These are phyloP conservation scores for Claviceps lovelessii DNA, from an alignment of 2,329 filamentous ascomycete species.

Conservation along the genomic window DNA sequence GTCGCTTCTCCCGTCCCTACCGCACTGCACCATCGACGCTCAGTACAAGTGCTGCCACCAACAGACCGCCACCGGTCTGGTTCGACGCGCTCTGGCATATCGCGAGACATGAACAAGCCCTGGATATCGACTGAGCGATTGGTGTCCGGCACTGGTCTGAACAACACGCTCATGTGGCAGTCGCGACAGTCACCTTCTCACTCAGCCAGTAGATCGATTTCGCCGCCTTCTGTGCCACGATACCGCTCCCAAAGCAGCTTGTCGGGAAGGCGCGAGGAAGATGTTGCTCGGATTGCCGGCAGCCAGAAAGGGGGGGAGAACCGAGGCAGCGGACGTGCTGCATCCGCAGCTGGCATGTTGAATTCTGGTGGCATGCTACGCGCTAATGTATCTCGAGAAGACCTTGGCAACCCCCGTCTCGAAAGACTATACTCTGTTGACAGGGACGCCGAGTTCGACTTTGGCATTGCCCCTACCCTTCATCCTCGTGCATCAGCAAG, in stretches of 20 bases:
- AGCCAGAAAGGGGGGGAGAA: background rate
- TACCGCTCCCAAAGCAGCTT: conserved; percentile 4
- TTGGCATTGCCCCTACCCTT: background rate
- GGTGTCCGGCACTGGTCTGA: background rate
- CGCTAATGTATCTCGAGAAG: background rate
- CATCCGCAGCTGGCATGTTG: background rate
- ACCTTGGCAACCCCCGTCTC: background rate
- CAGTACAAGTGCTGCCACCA: background rate
- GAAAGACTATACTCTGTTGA: background rate
- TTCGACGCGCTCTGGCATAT: background rate
- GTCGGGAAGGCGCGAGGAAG: background rate
- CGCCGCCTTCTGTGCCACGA: conserved; percentile 6
- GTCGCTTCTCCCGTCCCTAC: background rate
- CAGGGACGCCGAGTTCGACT: background rate
- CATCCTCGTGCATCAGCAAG: background rate
- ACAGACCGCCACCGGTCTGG: background rate
- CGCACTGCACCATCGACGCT: background rate
- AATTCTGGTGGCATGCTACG: background rate
- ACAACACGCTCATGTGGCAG: background rate
- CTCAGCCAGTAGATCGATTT: conserved; percentile 1
- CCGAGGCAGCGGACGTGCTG: background rate
- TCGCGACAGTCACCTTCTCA: background rate
- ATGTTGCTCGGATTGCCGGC: background rate
- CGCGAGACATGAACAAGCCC: background rate
- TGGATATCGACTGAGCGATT: background rate